A percentile compares a stretch with the other conserved stretches of the same genome.
These are phyloP conservation scores for Quercus glauca DNA, from an alignment of 306 rosid genomes.

Conservation along the genomic window DNA sequence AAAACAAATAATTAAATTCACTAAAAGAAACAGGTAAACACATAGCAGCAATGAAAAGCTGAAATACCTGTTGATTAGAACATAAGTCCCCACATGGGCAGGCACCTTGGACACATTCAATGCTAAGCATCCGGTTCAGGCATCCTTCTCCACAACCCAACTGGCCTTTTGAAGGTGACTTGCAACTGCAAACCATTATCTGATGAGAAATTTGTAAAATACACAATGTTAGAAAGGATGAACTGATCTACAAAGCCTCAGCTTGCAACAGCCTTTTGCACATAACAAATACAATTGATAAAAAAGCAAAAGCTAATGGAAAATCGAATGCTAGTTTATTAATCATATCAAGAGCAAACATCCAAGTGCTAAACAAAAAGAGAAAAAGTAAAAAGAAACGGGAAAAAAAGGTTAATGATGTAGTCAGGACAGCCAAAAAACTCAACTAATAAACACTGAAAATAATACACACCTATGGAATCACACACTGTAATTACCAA, in stretches of 20 bases:
- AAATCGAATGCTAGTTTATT: neutral
- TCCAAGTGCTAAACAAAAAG: neutral
- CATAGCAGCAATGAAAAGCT: slow-evolving; percentile 17
- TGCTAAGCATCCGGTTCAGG: slow-evolving; percentile 87
- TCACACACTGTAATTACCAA: neutral
- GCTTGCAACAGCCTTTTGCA: slow-evolving; percentile 1
- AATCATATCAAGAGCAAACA: neutral
- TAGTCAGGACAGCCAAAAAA: neutral
- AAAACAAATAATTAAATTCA: slow-evolving; percentile 15
- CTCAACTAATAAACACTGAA: neutral
- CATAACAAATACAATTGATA: neutral
- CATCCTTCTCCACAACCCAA: slow-evolving; percentile 96
- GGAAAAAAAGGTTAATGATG: neutral
- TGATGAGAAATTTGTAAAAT: slow-evolving; percentile 31
- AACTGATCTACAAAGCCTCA: slow-evolving; percentile 5
- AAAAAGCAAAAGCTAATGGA: neutral
- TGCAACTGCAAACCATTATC: slow-evolving; percentile 98
- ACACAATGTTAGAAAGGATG: slow-evolving; percentile 17
- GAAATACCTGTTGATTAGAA: slow-evolving; percentile 93
- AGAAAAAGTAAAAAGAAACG: neutral
- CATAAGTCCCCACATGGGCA: slow-evolving; percentile 92
- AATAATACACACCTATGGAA: neutral
- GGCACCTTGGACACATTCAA: slow-evolving; percentile 85
- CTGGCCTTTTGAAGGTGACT: slow-evolving; percentile 48
- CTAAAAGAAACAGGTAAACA: slow-evolving; percentile 1